Evolutionary conservation across 2,329 filamentous ascomycete species (phyloP).

Genomic region (Talaromyces sp.): DNA sequence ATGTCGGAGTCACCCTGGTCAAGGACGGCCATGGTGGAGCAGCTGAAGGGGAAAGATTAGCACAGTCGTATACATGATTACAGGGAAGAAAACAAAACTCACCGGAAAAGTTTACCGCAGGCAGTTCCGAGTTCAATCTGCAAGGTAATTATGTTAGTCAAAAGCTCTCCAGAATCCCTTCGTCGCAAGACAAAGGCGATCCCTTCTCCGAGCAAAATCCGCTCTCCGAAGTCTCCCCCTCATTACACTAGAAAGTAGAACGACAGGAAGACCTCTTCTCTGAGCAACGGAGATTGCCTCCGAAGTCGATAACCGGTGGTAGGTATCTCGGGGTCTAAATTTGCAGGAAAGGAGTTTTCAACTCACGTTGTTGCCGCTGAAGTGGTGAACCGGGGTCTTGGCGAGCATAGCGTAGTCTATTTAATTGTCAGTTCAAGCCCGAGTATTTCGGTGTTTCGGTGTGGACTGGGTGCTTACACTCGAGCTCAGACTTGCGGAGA

Average conservation of each 20-base stretch:
- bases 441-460: background rate
- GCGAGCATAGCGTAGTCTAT: conserved; percentile 45
- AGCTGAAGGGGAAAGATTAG: conserved; percentile 29
- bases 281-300: conserved; percentile 16
- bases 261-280: conserved; percentile 11
- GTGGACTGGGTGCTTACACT: conserved; percentile 51
- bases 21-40: conserved; percentile 93
- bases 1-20: conserved; percentile 99
- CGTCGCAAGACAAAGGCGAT: conserved; percentile 8
- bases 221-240: conserved; percentile 16
- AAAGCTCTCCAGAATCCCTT: conserved; percentile 13
- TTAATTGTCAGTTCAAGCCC: background rate
- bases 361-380: conserved; percentile 98
- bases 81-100: background rate
- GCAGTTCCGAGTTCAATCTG: conserved; percentile 98
- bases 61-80: background rate
- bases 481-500: conserved; percentile 94
- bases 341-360: conserved; percentile 7
- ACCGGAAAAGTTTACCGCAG: conserved; percentile 95
- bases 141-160: conserved; percentile 47
- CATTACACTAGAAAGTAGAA: conserved; percentile 21
- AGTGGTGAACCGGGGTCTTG: conserved; percentile 96
- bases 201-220: conserved; percentile 14
- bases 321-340: conserved; percentile 10
- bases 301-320: conserved; percentile 3